These are phyloP conservation scores for Cunninghamia lanceolata DNA, from an alignment of 75 land plant species.

Conservation along the genomic window DNA sequence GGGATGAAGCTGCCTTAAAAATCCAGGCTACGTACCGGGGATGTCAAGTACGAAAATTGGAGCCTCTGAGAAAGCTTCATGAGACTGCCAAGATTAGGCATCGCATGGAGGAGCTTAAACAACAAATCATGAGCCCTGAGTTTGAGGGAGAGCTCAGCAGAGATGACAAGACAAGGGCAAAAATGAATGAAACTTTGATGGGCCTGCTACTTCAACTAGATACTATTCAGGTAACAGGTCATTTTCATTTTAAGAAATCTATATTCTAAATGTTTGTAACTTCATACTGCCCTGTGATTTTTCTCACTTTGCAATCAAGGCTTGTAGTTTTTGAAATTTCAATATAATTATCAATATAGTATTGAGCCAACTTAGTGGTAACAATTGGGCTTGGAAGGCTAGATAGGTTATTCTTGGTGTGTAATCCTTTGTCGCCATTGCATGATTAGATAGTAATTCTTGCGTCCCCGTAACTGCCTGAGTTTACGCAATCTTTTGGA, in stretches of 20 bases:
- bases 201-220: constrained; percentile 56
- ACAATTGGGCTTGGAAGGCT: too few relatives aligned
- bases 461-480: not conserved
- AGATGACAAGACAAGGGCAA: constrained; percentile 21
- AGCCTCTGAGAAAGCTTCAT: constrained; percentile 51
- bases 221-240: constrained; percentile 54
- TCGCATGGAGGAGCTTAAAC: constrained; percentile 22
- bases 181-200: constrained; percentile 61
- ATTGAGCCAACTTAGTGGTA: too few relatives aligned
- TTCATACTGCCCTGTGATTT: too few relatives aligned
- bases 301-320: too few relatives aligned
- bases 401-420: not conserved
- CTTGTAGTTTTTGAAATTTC: too few relatives aligned
- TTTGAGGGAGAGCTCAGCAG: constrained; percentile 10
- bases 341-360: too few relatives aligned
- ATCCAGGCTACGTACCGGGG: constrained; percentile 67
- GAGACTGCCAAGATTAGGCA: constrained; percentile 36
- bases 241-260: not conserved
- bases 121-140: constrained; percentile 18
- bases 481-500: too few relatives aligned
- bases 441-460: not conserved
- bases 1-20: constrained; percentile 29
- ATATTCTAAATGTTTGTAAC: not conserved
- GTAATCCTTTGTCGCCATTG: not conserved
- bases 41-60: constrained; percentile 46